Evolutionary conservation across 352 stramenopile genomes (phyloP), one percentile per base, ranked within the genome.

Genomic region (Phytophthora hybrid): DNA sequence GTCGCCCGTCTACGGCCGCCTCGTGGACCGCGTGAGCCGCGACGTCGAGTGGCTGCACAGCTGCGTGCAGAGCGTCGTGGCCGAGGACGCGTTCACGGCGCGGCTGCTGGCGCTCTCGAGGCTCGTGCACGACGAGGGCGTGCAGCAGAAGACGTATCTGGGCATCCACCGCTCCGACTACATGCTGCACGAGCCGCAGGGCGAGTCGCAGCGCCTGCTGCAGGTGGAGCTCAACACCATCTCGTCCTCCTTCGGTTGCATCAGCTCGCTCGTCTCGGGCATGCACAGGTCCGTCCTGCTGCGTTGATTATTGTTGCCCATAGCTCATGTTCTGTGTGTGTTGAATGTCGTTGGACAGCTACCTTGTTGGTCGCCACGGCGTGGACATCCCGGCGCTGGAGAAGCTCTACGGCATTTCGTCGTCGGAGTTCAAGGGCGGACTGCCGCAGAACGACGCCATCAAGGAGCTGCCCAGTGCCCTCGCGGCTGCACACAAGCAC

Each of bases 161-260:
- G 96, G 93, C 19, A 95, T 98, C 64, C 85, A 97, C 66, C 91
- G 96, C 16, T 98, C 92, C 10, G 96, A 99, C 77, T 99, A 99
- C 81, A 99, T 99, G 96, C 82, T 99, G 56, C 93, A 99, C 69
- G 83, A 94, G 62, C 72, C 83, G 10, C 84, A 90, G 52, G 63
- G 71, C 18, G 78, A 90, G 69, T 59, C 74, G 37, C 85, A 93
- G 73, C 96, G 96, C 44, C 66, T 95, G 63, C 54, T 90, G 77
- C 93, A 99, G 73, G 97, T 99, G 26, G 98, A 99, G 79, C 83
- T 99, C 57, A 99, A 99, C 81, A 99, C 98, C 32, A 99, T 99
- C 73, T 93, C 98, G 55, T 98, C 94, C 7, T 99, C 95, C 3
- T 99, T 99, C 80, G 97, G 81, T n/a, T 97, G 93, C 63, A 91